Conservation (phyloP, 177 flowering plant genomes). For the Vitis hybrid region DNA sequence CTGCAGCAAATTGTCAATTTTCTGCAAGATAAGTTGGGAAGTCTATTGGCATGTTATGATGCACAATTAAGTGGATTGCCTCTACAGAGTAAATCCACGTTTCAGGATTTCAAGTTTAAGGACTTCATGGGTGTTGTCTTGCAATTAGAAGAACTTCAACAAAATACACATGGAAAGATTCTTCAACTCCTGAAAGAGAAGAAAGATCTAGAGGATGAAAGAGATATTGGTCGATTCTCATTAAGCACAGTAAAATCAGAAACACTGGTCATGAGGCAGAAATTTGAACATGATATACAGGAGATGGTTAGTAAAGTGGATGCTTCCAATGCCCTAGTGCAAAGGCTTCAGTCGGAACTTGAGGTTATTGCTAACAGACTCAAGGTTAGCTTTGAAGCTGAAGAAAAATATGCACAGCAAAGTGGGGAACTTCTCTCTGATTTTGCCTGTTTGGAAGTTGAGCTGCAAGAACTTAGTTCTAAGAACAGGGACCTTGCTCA, state of each 20-base stretch:
- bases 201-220: slow-evolving; percentile 41
- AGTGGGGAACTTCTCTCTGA: slow-evolving; percentile 43
- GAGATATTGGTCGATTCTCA: slow-evolving; percentile 42
- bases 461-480: slow-evolving; percentile 49
- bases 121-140: slow-evolving; percentile 28
- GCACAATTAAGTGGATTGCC: slow-evolving; percentile 21
- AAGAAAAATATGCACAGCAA: slow-evolving; percentile 44
- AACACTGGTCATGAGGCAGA: slow-evolving; percentile 41
- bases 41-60: slow-evolving; percentile 35
- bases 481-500: slow-evolving; percentile 46
- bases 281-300: slow-evolving; percentile 42
- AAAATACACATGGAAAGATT: slow-evolving; percentile 36
- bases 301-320: slow-evolving; percentile 41
- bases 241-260: slow-evolving; percentile 41
- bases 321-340: slow-evolving; percentile 43
- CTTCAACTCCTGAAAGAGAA: slow-evolving; percentile 53
- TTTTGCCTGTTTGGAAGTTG: slow-evolving; percentile 48
- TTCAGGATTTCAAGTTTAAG: slow-evolving; percentile 26
- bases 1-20: slow-evolving; percentile 41
- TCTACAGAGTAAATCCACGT: slow-evolving; percentile 14
- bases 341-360: slow-evolving; percentile 55
- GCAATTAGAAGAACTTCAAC: slow-evolving; percentile 57
- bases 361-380: slow-evolving; percentile 51
- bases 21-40: slow-evolving; percentile 48
- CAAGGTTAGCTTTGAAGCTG: slow-evolving; percentile 46